Evolutionary conservation across 1,284 basidiomycete genomes (phyloP).

Genomic region (Ceratobasidium sp.): DNA sequence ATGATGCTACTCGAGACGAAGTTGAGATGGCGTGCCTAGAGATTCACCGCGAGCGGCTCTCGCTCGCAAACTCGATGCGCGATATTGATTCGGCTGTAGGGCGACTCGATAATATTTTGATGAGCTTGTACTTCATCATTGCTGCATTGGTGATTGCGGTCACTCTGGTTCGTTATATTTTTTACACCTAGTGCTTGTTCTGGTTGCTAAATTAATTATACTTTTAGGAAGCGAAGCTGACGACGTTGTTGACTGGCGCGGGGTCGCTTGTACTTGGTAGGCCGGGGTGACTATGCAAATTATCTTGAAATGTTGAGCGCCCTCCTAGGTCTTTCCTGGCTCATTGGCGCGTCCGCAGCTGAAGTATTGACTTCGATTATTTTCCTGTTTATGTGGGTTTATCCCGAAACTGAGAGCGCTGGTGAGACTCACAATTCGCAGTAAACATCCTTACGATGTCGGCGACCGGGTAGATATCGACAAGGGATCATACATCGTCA

Average conservation of each 20-base stretch:
- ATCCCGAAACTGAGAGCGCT: constrained; percentile 53
- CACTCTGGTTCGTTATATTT: constrained; percentile 65
- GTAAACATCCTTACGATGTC: constrained; percentile 71
- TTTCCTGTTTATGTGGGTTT: constrained; percentile 75
- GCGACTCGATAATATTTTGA: constrained; percentile 78
- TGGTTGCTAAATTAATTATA: constrained; percentile 44
- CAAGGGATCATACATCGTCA: constrained; percentile 67
- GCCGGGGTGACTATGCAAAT: constrained; percentile 48
- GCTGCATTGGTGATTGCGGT: constrained; percentile 80
- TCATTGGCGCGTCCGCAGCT: constrained; percentile 75
- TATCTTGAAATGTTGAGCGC: neutral
- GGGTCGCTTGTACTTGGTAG: constrained; percentile 82
- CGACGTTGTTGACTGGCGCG: constrained; percentile 80
- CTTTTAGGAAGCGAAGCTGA: constrained; percentile 71
- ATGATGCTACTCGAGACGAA: constrained; percentile 80
- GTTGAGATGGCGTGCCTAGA: constrained; percentile 74
- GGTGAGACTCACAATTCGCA: constrained; percentile 32
- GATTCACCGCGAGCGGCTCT: constrained; percentile 84
- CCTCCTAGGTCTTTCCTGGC: constrained; percentile 78
- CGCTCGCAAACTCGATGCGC: constrained; percentile 87
- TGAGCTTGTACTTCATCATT: constrained; percentile 71
- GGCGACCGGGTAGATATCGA: constrained; percentile 77
- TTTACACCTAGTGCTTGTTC: neutral
- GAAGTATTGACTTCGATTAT: constrained; percentile 77
- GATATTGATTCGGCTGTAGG: constrained; percentile 92